Percentiles rank a stretch among this genome's conserved stretches.
Evolutionary conservation across 768 basidiomycete species (phyloP).

Genomic region (Mycena sanguinolenta): DNA sequence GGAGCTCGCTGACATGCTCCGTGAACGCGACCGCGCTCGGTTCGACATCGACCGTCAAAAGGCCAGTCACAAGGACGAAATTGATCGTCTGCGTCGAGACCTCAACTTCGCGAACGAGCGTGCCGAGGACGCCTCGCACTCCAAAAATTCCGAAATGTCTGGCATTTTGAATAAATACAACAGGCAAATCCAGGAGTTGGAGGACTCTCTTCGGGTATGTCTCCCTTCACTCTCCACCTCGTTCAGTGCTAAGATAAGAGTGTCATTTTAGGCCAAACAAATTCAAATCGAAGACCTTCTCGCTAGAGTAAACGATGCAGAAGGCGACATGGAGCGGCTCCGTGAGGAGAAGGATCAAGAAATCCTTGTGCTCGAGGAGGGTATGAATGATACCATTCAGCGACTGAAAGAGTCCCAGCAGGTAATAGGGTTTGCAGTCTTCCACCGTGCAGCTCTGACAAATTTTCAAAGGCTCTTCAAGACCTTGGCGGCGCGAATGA

Average conservation of each 20-base stretch:
- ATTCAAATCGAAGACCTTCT: constrained; percentile 95
- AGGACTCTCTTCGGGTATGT: constrained; percentile 91
- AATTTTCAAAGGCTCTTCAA: constrained; percentile 74
- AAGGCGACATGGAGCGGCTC: constrained; percentile 82
- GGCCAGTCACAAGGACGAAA: constrained; percentile 93
- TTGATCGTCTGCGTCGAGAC: constrained; percentile 93
- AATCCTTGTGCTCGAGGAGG: constrained; percentile 94
- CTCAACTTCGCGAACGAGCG: constrained; percentile 96
- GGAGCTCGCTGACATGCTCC: constrained; percentile 98
- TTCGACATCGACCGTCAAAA: constrained; percentile 97
- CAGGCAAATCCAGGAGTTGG: constrained; percentile 94
- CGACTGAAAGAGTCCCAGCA: constrained; percentile 89
- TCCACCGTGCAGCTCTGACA: constrained; percentile 23
- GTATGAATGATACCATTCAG: constrained; percentile 92
- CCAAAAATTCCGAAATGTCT: constrained; percentile 95
- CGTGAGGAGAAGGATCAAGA: constrained; percentile 98
- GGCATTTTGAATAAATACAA: constrained; percentile 92
- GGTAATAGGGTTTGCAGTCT: constrained; percentile 55
- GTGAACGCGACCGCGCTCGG: constrained; percentile 94
- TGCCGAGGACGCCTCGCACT: constrained; percentile 92
- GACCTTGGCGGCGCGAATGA: constrained; percentile 91
- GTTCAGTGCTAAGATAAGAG: constrained; percentile 10
- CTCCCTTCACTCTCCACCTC: background rate
- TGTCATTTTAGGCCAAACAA: constrained; percentile 83
- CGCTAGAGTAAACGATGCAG: constrained; percentile 79